Conservation (phyloP, 2,329 filamentous ascomycete genomes). For the Microdochium nivale region DNA sequence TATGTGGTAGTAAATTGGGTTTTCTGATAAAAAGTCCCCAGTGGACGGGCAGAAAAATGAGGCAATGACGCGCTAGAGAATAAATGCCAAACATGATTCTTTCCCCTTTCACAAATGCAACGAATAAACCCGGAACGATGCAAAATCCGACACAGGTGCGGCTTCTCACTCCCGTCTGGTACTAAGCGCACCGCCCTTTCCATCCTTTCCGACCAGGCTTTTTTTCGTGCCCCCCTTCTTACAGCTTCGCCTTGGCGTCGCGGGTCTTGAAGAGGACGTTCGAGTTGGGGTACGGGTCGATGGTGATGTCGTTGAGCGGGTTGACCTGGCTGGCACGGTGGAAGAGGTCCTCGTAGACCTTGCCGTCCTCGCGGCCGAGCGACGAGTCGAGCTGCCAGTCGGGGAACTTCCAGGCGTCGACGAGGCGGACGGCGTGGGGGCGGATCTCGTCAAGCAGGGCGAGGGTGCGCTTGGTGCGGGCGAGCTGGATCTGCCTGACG, state of each 20-base stretch:
- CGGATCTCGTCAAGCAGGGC: conserved; percentile 62
- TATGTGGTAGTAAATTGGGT: too few species aligned
- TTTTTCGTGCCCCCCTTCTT: conserved; percentile 5
- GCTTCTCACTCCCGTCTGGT: too few species aligned
- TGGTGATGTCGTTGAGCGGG: conserved; percentile 61
- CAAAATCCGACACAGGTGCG: too few species aligned
- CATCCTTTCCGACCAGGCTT: too few species aligned
- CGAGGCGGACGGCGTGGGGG: conserved; percentile 62
- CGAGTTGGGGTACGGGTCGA: conserved; percentile 63
- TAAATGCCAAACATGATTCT: too few species aligned
- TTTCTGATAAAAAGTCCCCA: too few species aligned
- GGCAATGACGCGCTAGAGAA: too few species aligned
- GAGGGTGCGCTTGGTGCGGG: conserved; percentile 58
- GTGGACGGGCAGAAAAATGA: too few species aligned
- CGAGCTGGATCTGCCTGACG: conserved; percentile 63
- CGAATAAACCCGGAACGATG: too few species aligned
- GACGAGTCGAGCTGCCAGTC: conserved; percentile 71
- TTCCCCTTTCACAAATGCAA: too few species aligned
- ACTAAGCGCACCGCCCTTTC: neutral
- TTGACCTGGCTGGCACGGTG: conserved; percentile 63
- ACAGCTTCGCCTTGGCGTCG: conserved; percentile 39
- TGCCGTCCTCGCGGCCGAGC: conserved; percentile 61
- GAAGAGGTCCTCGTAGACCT: conserved; percentile 74
- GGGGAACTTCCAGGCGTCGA: conserved; percentile 68
- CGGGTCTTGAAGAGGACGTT: conserved; percentile 49